Evolutionary conservation across 345 rosid genomes (phyloP).

Genomic region (Eutrema yunnanense): DNA sequence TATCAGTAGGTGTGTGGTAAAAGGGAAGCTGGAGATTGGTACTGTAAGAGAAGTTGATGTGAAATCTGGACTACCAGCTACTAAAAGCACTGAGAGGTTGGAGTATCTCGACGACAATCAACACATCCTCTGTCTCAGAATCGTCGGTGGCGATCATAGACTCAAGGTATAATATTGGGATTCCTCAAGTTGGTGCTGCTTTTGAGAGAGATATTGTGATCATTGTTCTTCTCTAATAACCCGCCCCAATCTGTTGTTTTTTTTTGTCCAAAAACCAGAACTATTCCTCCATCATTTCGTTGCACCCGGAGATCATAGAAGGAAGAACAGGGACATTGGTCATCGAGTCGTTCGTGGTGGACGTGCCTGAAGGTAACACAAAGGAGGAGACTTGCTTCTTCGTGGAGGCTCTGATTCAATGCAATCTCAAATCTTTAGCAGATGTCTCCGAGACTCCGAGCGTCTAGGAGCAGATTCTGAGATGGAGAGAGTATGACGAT

Average conservation of each 20-base stretch:
- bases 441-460: slow-evolving; percentile 46
- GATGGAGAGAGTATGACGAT: slow-evolving; percentile 6
- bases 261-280: slow-evolving; percentile 39
- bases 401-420: slow-evolving; percentile 72
- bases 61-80: slow-evolving; percentile 71
- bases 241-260: background rate
- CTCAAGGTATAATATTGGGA: slow-evolving; percentile 38
- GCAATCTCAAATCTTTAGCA: slow-evolving; percentile 81
- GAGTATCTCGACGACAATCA: slow-evolving; percentile 68
- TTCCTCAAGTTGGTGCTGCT: too few species aligned
- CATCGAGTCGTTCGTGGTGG: slow-evolving; percentile 82
- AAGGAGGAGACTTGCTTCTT: slow-evolving; percentile 91
- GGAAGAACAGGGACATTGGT: slow-evolving; percentile 78
- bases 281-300: slow-evolving; percentile 80
- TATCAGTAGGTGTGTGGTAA: slow-evolving; percentile 50
- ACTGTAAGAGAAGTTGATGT: slow-evolving; percentile 68
- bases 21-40: slow-evolving; percentile 61
- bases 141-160: slow-evolving; percentile 74
- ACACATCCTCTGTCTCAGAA: slow-evolving; percentile 53
- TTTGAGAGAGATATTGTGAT: background rate
- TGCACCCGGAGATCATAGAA: slow-evolving; percentile 71
- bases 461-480: slow-evolving; percentile 58
- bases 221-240: background rate
- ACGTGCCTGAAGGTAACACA: slow-evolving; percentile 86
- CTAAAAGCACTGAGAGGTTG: slow-evolving; percentile 62